phyloP scores from a whole-genome alignment of 306 rosid species.

The Cucurbita argyrosperma region DNA sequence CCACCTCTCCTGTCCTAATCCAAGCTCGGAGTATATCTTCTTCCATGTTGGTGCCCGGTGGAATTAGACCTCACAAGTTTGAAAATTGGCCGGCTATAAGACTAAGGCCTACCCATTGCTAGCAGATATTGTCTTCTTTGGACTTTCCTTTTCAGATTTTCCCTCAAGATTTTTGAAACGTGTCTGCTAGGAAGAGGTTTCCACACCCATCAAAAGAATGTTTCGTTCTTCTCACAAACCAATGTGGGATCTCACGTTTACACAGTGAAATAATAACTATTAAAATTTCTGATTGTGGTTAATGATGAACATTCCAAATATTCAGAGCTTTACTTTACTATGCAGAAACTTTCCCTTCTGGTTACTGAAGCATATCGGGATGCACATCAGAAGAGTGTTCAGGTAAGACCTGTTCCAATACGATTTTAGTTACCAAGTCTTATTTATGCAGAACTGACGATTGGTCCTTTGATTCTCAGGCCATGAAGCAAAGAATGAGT shows the following conservation, averaged over 20 bases:
- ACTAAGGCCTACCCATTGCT: neutral
- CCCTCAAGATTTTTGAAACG: too few species aligned
- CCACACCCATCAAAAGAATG: too few species aligned
- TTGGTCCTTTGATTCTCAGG: conserved; percentile 16
- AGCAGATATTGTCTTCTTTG: too few species aligned
- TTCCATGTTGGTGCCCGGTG: neutral
- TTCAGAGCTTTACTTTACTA: neutral
- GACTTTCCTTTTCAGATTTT: too few species aligned
- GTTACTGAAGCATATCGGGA: conserved; percentile 76
- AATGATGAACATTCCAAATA: neutral
- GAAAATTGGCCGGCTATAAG: neutral
- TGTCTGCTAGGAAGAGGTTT: too few species aligned
- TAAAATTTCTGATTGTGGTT: neutral
- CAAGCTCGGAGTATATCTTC: neutral
- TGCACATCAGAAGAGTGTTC: conserved; percentile 75
- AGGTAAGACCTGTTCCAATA: conserved; percentile 11
- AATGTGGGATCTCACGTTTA: too few species aligned
- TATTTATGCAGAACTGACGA: neutral
- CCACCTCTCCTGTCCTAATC: neutral
- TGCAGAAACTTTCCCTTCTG: conserved; percentile 66
- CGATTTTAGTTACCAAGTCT: neutral
- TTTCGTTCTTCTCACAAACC: too few species aligned
- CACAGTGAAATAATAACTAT: neutral
- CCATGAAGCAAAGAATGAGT: conserved; percentile 42
- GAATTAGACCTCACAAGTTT: neutral